Evolutionary conservation across 2,329 filamentous ascomycete genomes (phyloP).

Genomic region (Lojkania enalia): DNA sequence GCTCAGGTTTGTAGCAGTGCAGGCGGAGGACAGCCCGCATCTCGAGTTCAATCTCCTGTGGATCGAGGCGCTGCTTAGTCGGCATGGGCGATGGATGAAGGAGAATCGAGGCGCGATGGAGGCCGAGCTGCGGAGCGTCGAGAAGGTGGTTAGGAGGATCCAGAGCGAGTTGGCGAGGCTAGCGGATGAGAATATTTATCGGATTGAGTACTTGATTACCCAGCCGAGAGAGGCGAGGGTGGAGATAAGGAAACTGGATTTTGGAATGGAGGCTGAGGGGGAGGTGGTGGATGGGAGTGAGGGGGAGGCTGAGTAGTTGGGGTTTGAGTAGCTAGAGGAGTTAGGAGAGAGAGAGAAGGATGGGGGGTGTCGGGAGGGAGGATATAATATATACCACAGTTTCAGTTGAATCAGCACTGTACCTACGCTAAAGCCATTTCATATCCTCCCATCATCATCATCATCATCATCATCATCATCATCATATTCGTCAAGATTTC

Average conservation of each 20-base stretch:
- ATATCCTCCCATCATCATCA: too few relatives aligned
- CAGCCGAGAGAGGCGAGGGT: constrained; percentile 49
- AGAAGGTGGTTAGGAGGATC: constrained; percentile 78
- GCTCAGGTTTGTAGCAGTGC: constrained; percentile 82
- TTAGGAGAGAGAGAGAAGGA: too few relatives aligned
- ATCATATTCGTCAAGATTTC: too few relatives aligned
- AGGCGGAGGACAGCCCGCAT: constrained; percentile 88
- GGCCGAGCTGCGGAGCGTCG: constrained; percentile 80
- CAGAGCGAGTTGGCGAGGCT: constrained; percentile 79
- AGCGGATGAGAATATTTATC: constrained; percentile 86
- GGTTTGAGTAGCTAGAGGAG: constrained; percentile 55
- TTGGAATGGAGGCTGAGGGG: constrained; percentile 26
- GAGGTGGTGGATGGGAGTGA: constrained; percentile 38
- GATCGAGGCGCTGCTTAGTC: constrained; percentile 80
- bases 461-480: too few relatives aligned
- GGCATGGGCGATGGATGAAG: constrained; percentile 83
- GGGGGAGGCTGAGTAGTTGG: constrained; percentile 57
- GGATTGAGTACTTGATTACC: constrained; percentile 77
- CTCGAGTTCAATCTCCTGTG: constrained; percentile 93
- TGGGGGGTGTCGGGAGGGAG: too few relatives aligned
- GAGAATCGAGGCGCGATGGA: constrained; percentile 79
- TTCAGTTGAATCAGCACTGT: too few relatives aligned
- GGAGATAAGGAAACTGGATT: constrained; percentile 30
- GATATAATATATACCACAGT: too few relatives aligned
- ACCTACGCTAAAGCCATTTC: too few relatives aligned